These are phyloP conservation scores for Talaromyces verruculosus DNA, from an alignment of 2,329 filamentous ascomycete species.

Conservation along the genomic window DNA sequence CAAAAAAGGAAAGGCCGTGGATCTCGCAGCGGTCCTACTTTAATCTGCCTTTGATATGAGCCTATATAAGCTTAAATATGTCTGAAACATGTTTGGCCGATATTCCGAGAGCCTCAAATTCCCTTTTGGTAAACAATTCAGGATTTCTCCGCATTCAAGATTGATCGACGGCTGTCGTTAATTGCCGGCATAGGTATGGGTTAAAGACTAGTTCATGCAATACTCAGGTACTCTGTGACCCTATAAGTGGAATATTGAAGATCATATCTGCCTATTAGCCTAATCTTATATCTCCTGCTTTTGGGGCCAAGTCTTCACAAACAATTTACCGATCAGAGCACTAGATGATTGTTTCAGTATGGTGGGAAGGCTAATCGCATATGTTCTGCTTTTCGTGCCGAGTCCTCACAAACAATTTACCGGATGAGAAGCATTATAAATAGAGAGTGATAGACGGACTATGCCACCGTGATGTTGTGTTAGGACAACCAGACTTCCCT, in stretches of 20 bases:
- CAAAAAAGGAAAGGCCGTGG: not conserved
- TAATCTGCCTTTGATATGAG: not conserved
- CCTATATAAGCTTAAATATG: not conserved
- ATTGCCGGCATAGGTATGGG: not conserved
- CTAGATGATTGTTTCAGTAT: not conserved
- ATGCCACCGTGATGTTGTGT: not conserved
- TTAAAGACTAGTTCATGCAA: not conserved
- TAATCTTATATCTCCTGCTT: not conserved
- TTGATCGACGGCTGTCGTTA: not conserved
- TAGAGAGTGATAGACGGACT: not conserved
- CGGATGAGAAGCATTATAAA: not conserved
- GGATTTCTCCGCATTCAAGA: not conserved
- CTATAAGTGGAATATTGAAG: not conserved
- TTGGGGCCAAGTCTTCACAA: not conserved
- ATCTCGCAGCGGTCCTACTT: not conserved
- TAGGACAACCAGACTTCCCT: not conserved
- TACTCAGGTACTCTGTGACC: not conserved
- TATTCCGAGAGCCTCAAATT: not conserved
- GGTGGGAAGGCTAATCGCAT: not conserved
- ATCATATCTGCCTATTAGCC: not conserved
- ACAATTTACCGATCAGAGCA: not conserved
- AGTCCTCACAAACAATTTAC: not conserved
- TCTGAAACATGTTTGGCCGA: not conserved
- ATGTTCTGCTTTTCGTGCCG: not conserved
- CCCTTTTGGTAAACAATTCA: not conserved